Conservation (phyloP, 2,329 filamentous ascomycete genomes). For the Zymoseptoria crescenta region DNA sequence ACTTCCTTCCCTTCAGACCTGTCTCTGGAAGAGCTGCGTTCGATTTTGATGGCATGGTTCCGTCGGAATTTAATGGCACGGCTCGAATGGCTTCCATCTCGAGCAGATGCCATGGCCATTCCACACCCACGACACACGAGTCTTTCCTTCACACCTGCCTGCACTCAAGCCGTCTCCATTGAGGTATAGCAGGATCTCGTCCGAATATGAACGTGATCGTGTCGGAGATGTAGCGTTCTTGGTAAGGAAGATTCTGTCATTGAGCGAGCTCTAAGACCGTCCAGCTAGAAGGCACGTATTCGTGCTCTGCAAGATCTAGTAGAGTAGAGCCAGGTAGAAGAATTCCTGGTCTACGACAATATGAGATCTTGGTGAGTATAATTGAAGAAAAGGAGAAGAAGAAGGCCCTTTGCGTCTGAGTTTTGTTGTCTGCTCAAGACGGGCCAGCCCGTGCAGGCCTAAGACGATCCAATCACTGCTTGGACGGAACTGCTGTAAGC, state of each 20-base stretch:
- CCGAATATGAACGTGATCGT: not conserved
- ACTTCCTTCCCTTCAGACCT: not conserved
- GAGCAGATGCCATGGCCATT: not conserved
- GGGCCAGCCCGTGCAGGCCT: slow-evolving; percentile 5
- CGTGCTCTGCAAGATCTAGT: slow-evolving; percentile 54
- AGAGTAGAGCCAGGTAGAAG: slow-evolving; percentile 50
- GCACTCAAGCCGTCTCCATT: not conserved
- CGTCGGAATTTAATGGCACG: not conserved
- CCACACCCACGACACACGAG: not conserved
- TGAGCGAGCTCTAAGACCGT: slow-evolving; percentile 47
- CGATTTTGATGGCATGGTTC: not conserved
- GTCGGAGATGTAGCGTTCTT: slow-evolving; percentile 50
- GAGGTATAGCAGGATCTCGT: not conserved
- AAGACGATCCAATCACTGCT: slow-evolving; percentile 14
- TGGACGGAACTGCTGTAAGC: slow-evolving; percentile 6
- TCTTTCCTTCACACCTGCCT: not conserved
- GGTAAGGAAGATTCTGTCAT: slow-evolving; percentile 59
- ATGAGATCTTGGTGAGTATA: slow-evolving; percentile 56
- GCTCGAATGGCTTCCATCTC: not conserved
- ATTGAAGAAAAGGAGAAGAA: slow-evolving; percentile 36
- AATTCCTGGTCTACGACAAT: slow-evolving; percentile 53
- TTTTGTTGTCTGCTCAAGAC: not conserved
- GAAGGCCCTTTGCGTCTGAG: not conserved
- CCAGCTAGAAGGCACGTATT: slow-evolving; percentile 55
- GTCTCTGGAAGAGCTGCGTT: not conserved